Conservation (phyloP, 2,329 filamentous ascomycete genomes). For the Truncatella angustata region DNA sequence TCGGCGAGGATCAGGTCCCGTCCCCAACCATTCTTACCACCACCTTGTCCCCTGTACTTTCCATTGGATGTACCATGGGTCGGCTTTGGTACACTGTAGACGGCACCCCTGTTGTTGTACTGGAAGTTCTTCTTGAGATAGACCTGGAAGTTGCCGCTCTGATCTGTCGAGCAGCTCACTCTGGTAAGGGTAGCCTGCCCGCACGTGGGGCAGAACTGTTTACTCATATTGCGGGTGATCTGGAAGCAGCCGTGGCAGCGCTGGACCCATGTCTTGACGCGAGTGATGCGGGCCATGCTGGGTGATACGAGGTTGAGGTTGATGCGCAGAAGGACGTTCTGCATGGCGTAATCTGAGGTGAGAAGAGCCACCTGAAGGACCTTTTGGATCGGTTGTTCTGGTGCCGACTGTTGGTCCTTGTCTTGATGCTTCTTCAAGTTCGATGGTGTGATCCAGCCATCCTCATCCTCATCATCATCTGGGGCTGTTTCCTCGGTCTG, state of each 20-base stretch:
- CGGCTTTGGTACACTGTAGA: slow-evolving; percentile 91
- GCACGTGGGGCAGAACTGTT: slow-evolving; percentile 91
- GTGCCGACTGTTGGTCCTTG: slow-evolving; percentile 54
- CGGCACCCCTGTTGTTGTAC: slow-evolving; percentile 90
- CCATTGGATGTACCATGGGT: slow-evolving; percentile 78
- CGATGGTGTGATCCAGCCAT: slow-evolving; percentile 90
- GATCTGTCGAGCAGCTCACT: slow-evolving; percentile 80
- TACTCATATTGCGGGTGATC: slow-evolving; percentile 76
- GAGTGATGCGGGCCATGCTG: slow-evolving; percentile 74
- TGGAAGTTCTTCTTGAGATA: slow-evolving; percentile 95
- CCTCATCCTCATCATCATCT: slow-evolving; percentile 51
- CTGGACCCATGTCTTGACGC: slow-evolving; percentile 84
- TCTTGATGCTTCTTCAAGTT: slow-evolving; percentile 86
- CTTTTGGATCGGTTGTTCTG: slow-evolving; percentile 52
- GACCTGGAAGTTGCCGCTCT: slow-evolving; percentile 75
- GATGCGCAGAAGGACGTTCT: slow-evolving; percentile 92
- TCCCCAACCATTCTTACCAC: slow-evolving; percentile 87
- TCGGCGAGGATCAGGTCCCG: slow-evolving; percentile 80
- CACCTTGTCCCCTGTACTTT: slow-evolving; percentile 62
- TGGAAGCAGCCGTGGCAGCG: slow-evolving; percentile 94
- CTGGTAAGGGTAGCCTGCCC: slow-evolving; percentile 84
- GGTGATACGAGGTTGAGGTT: slow-evolving; percentile 87
- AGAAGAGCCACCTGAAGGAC: slow-evolving; percentile 86
- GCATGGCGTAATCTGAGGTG: slow-evolving; percentile 96
- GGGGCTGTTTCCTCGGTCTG: slow-evolving; percentile 19